phyloP scores from a whole-genome alignment of 495 filamentous ascomycete genomes.

The Lindgomyces ingoldianus region DNA sequence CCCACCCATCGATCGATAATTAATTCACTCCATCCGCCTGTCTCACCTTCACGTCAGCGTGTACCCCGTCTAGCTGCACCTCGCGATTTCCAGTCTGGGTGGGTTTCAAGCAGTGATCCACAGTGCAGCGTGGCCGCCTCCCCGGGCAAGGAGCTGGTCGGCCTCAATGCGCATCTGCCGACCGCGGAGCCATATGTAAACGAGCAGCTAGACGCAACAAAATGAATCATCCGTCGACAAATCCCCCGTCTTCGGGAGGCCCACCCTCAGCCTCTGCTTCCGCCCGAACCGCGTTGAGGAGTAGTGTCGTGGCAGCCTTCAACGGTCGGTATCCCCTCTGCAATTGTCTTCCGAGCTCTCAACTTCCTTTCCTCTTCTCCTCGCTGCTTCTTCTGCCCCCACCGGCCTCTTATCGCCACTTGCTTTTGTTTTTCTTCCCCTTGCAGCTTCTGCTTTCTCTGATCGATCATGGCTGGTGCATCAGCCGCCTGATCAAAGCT shows the following conservation, averaged over 20 bases:
- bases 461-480: constrained; percentile 8
- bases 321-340: constrained; percentile 63
- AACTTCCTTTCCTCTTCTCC: not conserved
- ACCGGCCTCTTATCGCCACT: constrained; percentile 4
- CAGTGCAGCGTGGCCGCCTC: constrained; percentile 9
- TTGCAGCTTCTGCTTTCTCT: not conserved
- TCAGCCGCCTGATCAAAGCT: constrained; percentile 10
- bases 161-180: constrained; percentile 22
- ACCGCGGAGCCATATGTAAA: constrained; percentile 15
- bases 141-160: constrained; percentile 9
- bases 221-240: constrained; percentile 37
- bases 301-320: constrained; percentile 73
- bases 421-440: constrained; percentile 9
- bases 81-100: no score
- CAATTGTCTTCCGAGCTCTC: not conserved
- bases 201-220: constrained; percentile 23
- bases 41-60: not conserved
- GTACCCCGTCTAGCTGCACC: no score
- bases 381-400: constrained; percentile 2
- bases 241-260: constrained; percentile 48
- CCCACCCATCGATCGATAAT: not conserved
- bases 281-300: constrained; percentile 59
- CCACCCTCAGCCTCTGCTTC: constrained; percentile 51
- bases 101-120: not conserved
- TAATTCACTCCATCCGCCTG: not conserved